These are phyloP conservation scores for Vicia villosa DNA, from an alignment of 306 rosid species.

Conservation along the genomic window DNA sequence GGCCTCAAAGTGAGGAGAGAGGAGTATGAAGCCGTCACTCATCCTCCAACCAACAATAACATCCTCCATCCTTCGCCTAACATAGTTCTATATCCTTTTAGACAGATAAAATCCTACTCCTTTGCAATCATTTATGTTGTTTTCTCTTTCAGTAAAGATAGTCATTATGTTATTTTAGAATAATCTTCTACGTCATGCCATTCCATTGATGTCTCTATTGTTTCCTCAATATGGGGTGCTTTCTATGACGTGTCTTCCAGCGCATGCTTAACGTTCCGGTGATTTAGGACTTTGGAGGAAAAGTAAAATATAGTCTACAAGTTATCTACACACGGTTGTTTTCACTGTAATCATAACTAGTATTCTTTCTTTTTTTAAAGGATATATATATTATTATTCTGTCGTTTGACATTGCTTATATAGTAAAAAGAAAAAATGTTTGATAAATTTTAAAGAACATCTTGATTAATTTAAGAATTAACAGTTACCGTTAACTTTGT, in stretches of 20 bases:
- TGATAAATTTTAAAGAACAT: too few relatives aligned
- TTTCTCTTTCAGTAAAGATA: constrained; percentile 38
- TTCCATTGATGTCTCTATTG: constrained; percentile 61
- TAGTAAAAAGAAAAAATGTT: too few relatives aligned
- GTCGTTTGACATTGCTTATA: too few relatives aligned
- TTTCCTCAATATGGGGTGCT: constrained; percentile 34
- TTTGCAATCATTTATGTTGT: constrained; percentile 58
- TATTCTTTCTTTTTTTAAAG: not conserved
- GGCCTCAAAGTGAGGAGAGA: constrained; percentile 46
- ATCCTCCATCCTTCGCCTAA: constrained; percentile 59
- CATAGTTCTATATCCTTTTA: constrained; percentile 52
- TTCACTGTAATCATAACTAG: not conserved
- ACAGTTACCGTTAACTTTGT: too few relatives aligned
- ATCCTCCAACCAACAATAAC: constrained; percentile 81
- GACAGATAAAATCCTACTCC: constrained; percentile 61
- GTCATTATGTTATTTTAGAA: constrained; percentile 48
- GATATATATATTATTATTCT: too few relatives aligned
- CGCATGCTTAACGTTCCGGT: constrained; percentile 52
- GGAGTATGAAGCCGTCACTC: constrained; percentile 98
- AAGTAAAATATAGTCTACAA: constrained; percentile 8
- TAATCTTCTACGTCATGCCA: constrained; percentile 63
- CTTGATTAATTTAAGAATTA: too few relatives aligned
- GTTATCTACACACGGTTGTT: constrained; percentile 23
- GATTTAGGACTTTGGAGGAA: constrained; percentile 48
- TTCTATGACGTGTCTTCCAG: constrained; percentile 44